Evolutionary conservation across 2,329 filamentous ascomycete genomes (phyloP).

Genomic region (Ophiostoma ips): DNA sequence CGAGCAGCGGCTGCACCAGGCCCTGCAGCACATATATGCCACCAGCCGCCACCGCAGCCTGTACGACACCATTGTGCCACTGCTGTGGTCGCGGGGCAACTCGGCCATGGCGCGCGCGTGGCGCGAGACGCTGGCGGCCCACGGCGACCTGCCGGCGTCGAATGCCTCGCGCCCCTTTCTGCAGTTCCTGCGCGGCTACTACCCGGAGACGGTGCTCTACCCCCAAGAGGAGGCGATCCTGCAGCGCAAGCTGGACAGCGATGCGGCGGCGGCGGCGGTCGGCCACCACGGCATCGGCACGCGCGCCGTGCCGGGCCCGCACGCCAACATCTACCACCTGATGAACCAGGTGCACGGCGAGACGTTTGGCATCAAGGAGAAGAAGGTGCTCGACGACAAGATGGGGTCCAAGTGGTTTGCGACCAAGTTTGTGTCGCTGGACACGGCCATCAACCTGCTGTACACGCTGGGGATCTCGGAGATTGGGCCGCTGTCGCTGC

Average conservation of each 20-base stretch:
- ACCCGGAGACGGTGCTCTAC: slow-evolving; percentile 25
- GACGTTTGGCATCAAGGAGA: slow-evolving; percentile 27
- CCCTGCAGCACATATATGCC: slow-evolving; percentile 32
- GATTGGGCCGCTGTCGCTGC: slow-evolving; percentile 64
- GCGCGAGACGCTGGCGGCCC: slow-evolving; percentile 28
- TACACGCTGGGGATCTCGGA: slow-evolving; percentile 54
- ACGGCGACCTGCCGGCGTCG: slow-evolving; percentile 28
- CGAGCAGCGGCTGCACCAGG: slow-evolving; percentile 22
- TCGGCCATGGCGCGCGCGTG: slow-evolving; percentile 31
- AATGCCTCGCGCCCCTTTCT: slow-evolving; percentile 33
- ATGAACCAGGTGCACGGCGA: slow-evolving; percentile 24
- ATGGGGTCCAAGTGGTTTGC: slow-evolving; percentile 75
- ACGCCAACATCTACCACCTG: slow-evolving; percentile 7
- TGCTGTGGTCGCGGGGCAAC: slow-evolving; percentile 33
- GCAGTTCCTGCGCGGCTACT: slow-evolving; percentile 32
- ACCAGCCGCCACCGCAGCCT: slow-evolving; percentile 28
- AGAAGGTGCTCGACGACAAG: slow-evolving; percentile 43
- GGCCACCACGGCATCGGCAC: too few relatives aligned
- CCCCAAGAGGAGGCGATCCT: slow-evolving; percentile 23
- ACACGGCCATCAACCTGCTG: slow-evolving; percentile 57
- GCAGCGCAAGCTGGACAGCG: neutral
- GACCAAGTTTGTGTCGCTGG: slow-evolving; percentile 52
- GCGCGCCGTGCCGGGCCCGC: neutral
- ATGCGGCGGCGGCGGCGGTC: neutral
- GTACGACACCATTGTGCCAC: slow-evolving; percentile 39